Evolutionary conservation across 768 basidiomycete genomes (phyloP).

Genomic region (Pholiota microspora): DNA sequence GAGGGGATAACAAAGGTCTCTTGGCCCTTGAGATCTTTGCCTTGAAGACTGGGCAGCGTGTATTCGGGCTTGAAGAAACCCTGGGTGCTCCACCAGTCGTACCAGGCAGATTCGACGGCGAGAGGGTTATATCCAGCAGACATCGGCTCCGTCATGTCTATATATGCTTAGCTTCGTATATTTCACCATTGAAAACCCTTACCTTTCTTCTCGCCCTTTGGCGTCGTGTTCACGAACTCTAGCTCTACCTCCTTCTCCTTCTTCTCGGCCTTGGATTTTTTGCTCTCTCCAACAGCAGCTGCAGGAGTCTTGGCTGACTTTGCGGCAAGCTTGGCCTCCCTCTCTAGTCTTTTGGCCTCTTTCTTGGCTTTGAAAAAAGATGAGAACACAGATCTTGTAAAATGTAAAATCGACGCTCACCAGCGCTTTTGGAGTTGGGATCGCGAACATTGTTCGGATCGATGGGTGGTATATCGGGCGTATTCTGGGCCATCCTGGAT

Average conservation of each 20-base stretch:
- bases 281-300: conserved; percentile 47
- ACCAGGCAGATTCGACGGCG: conserved; percentile 94
- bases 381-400: background rate
- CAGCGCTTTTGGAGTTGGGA: conserved; percentile 43
- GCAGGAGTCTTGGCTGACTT: conserved; percentile 54
- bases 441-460: conserved; percentile 27
- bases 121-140: conserved; percentile 93
- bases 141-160: conserved; percentile 88
- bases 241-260: conserved; percentile 54
- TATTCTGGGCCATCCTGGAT: conserved; percentile 10
- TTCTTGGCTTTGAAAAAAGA: conserved; percentile 60
- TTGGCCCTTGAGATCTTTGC: conserved; percentile 55
- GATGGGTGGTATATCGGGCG: conserved; percentile 4
- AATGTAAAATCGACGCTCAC: conserved; percentile 18
- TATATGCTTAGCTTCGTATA: conserved; percentile 2
- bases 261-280: conserved; percentile 76
- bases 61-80: conserved; percentile 85
- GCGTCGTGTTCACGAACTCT: conserved; percentile 86
- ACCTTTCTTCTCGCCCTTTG: conserved; percentile 95
- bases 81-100: conserved; percentile 94
- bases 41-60: conserved; percentile 48
- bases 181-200: conserved; percentile 8
- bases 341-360: conserved; percentile 79
- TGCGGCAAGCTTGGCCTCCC: conserved; percentile 74
- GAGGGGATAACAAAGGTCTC: conserved; percentile 77